phyloP scores from a whole-genome alignment of 805 yeast genomes.

The Yarrowia sp. region DNA sequence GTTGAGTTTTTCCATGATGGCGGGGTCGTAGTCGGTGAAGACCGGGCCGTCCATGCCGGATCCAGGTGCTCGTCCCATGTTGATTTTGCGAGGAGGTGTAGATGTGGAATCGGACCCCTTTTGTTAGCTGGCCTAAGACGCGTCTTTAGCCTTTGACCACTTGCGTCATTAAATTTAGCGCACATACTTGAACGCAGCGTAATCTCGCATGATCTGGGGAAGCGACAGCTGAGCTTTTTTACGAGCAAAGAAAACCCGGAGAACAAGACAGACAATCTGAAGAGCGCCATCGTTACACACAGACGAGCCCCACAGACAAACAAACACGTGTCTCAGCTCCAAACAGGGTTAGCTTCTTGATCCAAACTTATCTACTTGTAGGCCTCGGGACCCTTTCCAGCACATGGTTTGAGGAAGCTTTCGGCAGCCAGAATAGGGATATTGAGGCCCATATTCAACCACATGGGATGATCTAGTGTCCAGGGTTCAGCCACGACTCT shows the following conservation, averaged over 20 bases:
- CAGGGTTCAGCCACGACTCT: too few species aligned
- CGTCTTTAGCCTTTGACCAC: neutral
- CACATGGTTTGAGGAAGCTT: neutral
- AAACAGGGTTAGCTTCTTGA: neutral
- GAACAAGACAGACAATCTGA: too few species aligned
- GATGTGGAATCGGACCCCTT: too few species aligned
- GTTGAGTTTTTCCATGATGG: conserved; percentile 30
- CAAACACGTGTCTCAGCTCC: neutral
- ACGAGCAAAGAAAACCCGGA: too few species aligned
- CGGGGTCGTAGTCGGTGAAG: conserved; percentile 31
- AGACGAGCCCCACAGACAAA: neutral
- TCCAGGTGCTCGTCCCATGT: conserved; percentile 11
- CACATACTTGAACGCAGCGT: conserved; percentile 6
- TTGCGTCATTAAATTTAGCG: conserved; percentile 23
- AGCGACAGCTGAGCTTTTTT: too few species aligned
- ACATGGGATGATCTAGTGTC: neutral
- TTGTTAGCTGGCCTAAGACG: neutral
- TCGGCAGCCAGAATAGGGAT: neutral
- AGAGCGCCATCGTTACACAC: too few species aligned
- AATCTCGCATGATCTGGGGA: conserved; percentile 26
- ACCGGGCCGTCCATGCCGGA: conserved; percentile 30
- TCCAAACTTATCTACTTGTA: neutral
- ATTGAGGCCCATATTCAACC: neutral
- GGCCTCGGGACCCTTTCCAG: neutral
- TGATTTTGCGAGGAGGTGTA: neutral